Base-by-base conservation (phyloP, 176 grass and related monocot genomes). In the Dactylis glomerata region DNA sequence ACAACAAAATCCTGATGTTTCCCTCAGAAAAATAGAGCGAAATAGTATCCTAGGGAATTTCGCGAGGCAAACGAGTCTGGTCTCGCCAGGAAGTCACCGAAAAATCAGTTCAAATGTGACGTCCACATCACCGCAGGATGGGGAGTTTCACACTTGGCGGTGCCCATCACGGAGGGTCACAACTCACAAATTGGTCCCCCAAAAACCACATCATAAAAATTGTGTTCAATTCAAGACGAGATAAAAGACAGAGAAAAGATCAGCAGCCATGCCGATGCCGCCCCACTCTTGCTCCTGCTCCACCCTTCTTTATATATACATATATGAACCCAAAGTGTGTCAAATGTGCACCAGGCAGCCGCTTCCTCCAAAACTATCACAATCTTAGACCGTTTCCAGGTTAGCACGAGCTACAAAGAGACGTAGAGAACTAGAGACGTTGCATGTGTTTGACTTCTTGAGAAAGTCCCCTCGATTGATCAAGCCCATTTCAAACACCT, bases 231-330 rank as follows among this genome's bases (percentile, higher is more conserved):
- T 81, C 77, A 85, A 84, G 54, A 56, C 68, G 16, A 49, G 10
- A 64, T 28, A 22, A 66, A 41, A 3, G 6, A 52, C 24, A 85
- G 85, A 5, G 67, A 78, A 85, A 72, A 72, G 31, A 26, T 38
- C 46, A 79, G 93, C 93, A 91, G 88, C 81, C 46, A 19, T 36
- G 26, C 15, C 87, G 52, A 44, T 69, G 26, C 19, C 23, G 11
- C 38, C 24, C 17, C 15, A 77, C 49, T 57, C 69, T 2, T 12
- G 3, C 32, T 63, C 1, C 41, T 46, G 4, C 34, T 65, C 20
- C 1, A 3, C 22, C 50, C 51, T 51, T 9, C 55, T 80, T 19
- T 33, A 1, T 5, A 13, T 82, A 56, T 74, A 58, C 34, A 57
- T 26, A 2, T 47, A 45, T 62, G 40, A 63, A 17, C 69, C 68